Base-by-base conservation (phyloP, 1,139 yeast species). In the Saccharomyces hybrid region DNA sequence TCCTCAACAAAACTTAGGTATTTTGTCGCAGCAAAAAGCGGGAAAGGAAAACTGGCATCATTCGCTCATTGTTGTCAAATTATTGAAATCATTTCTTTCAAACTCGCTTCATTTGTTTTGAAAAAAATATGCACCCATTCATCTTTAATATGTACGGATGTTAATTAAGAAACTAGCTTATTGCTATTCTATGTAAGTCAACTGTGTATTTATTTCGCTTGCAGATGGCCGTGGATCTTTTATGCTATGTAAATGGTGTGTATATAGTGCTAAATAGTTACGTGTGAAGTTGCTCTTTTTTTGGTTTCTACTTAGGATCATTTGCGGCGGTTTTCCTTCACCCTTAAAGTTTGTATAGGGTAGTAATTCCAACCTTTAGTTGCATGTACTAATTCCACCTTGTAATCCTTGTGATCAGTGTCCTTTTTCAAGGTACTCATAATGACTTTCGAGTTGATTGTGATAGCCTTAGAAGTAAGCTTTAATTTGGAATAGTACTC, bases 401-500 rank as follows among this genome's bases (percentile, higher is more conserved):
- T 38, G 44, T 38, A 38, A 2, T 9, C 24, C 3, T 38, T 16
- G 24, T 38, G 6, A 1, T 38, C 26, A 16, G 11, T 16, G 44
- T 8, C 4, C 32, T 11, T 24, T 19, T 48, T 48, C 52, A 60
- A 29, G 19, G 54, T 52, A 12, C 50, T 48, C 5, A 49, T 31
- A 5, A 59, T 51, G 2, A 46, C 46, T 4, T 51, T 53, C n/a
- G 54, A 52, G 50, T 64, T 66, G 11, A 34, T 27, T 11, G 49
- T 49, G 7, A 65, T 50, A 2, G 60, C 57, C 21, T 53, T 49
- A 2, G 57, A 56, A 5, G 67, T 55, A 1, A 50, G 53, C n/a
- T 54, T 50, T 28, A 66, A 57, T 2, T 59, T 59, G 28, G 62
- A 58, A 51, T 61, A 71, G 66, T 70, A 70, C 2, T 58, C 53